Percentiles rank a stretch among this genome's conserved stretches.
Evolutionary conservation across 1,284 basidiomycete species (phyloP).

Genomic region (Tylopilus sp.): DNA sequence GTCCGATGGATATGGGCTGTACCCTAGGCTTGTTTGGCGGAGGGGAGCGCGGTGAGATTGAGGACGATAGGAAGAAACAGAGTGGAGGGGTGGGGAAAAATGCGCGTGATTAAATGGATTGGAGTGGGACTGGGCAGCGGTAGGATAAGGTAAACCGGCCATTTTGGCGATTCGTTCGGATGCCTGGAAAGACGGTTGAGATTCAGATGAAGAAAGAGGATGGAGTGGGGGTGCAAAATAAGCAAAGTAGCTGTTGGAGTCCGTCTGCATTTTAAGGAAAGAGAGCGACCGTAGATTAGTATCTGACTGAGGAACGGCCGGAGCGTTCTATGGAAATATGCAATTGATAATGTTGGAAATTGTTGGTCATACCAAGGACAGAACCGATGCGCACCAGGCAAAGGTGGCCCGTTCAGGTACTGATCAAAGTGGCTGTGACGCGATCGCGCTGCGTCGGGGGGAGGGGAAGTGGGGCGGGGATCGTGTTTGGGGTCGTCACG

Average conservation of each 20-base stretch:
- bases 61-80: constrained; percentile 21
- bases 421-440: constrained; percentile 36
- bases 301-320: constrained; percentile 26
- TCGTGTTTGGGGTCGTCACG: constrained; percentile 30
- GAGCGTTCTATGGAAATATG: constrained; percentile 38
- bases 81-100: constrained; percentile 19
- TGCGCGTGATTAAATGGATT: constrained; percentile 22
- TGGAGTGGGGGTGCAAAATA: constrained; percentile 23
- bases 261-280: constrained; percentile 35
- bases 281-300: constrained; percentile 17
- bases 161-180: constrained; percentile 23
- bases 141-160: constrained; percentile 24
- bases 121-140: constrained; percentile 21
- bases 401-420: constrained; percentile 33
- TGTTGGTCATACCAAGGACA: constrained; percentile 34
- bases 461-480: not conserved
- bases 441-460: constrained; percentile 10
- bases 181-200: constrained; percentile 5
- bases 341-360: constrained; percentile 38
- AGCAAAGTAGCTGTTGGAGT: constrained; percentile 21
- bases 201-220: constrained; percentile 14
- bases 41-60: constrained; percentile 23
- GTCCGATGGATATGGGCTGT: constrained; percentile 35
- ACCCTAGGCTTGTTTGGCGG: constrained; percentile 21
- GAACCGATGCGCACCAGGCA: constrained; percentile 35